A percentile compares a stretch with the other conserved stretches of the same genome.
Conservation (phyloP, 352 stramenopile species). For the Stephanocyclus meneghinianus region DNA sequence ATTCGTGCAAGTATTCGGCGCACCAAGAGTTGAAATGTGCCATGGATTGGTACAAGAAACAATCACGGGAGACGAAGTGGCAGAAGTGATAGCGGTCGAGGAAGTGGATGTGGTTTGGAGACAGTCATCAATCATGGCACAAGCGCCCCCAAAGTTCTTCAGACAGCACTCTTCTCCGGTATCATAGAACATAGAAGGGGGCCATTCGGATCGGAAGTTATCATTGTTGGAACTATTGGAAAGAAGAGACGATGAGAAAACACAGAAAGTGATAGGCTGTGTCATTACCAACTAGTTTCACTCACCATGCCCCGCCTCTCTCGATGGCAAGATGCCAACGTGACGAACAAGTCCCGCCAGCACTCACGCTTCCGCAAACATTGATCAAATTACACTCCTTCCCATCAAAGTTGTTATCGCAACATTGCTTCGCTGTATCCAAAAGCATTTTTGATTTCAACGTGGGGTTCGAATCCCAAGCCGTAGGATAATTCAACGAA, state of each 20-base stretch:
- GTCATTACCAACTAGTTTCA: neutral
- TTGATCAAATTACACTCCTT: neutral
- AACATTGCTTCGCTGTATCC: neutral
- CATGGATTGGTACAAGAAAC: neutral
- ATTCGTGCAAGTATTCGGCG: slow-evolving; percentile 3
- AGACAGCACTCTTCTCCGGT: neutral
- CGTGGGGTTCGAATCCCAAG: neutral
- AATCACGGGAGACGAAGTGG: neutral
- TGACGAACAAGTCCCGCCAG: neutral
- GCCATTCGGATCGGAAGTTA: slow-evolving; percentile 4
- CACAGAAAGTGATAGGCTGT: neutral
- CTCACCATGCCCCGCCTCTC: slow-evolving; percentile 2
- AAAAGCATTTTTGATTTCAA: slow-evolving; percentile 4
- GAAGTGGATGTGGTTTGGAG: neutral
- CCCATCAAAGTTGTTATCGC: neutral
- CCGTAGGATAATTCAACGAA: neutral
- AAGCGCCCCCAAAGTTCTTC: neutral
- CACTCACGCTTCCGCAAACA: neutral
- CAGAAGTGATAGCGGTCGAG: neutral
- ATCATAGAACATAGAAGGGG: neutral
- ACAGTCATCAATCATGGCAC: slow-evolving; percentile 1
- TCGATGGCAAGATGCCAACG: neutral
- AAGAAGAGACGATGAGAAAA: neutral
- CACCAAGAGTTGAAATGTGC: neutral
- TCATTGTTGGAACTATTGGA: slow-evolving; percentile 4